These are phyloP conservation scores for Sporothrix pseudoabietina DNA, from an alignment of 2,329 filamentous ascomycete species.

Conservation along the genomic window DNA sequence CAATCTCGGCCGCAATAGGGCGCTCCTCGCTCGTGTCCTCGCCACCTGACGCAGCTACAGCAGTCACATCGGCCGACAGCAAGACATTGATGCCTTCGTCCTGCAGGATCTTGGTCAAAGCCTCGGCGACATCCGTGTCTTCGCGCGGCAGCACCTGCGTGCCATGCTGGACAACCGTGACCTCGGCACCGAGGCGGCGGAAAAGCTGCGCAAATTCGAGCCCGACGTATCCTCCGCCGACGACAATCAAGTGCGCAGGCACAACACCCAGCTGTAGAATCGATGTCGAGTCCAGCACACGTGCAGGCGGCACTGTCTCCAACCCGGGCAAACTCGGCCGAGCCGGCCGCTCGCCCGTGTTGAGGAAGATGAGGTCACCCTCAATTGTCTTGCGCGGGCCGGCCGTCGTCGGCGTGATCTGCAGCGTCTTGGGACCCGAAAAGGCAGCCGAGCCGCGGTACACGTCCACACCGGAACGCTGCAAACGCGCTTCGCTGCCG, in stretches of 20 bases:
- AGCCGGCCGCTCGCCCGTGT: conserved; percentile 49
- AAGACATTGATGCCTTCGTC: conserved; percentile 46
- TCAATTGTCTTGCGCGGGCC: conserved; percentile 38
- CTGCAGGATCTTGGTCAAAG: conserved; percentile 47
- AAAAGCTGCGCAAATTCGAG: conserved; percentile 58
- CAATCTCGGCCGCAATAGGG: conserved; percentile 16
- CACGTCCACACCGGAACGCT: conserved; percentile 43
- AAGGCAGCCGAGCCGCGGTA: conserved; percentile 52
- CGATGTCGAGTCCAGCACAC: conserved; percentile 51
- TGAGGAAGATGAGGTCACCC: conserved; percentile 50
- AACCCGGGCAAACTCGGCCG: conserved; percentile 45
- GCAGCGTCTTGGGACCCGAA: conserved; percentile 44
- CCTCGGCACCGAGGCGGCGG: conserved; percentile 51
- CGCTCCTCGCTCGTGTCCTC: conserved; percentile 24
- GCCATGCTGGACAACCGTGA: conserved; percentile 52
- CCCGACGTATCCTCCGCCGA: conserved; percentile 58
- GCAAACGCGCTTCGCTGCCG: conserved; percentile 49
- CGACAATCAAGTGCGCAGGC: conserved; percentile 52
- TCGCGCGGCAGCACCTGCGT: conserved; percentile 50
- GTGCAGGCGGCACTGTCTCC: conserved; percentile 41
- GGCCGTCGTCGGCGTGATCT: conserved; percentile 41
- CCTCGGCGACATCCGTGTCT: conserved; percentile 52
- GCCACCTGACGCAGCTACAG: conserved; percentile 34
- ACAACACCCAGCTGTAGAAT: conserved; percentile 51
- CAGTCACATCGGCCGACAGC: conserved; percentile 42